Evolutionary conservation across 768 basidiomycete species (phyloP).

Genomic region (Leucosporidium creatinivorum): DNA sequence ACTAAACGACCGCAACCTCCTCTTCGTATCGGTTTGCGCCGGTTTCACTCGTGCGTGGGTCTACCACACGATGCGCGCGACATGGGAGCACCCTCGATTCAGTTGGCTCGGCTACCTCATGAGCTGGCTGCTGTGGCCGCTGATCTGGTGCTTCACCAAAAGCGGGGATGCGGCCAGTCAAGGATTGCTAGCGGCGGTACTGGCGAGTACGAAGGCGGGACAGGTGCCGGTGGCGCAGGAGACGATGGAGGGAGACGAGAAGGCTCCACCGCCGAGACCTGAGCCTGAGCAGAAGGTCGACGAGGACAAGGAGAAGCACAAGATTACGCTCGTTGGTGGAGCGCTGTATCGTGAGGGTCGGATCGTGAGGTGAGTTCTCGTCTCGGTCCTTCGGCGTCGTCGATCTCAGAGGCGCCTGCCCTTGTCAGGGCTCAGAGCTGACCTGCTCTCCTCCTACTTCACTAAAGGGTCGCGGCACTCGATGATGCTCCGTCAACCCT

Average conservation of each 20-base stretch:
- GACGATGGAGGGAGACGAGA: slow-evolving; percentile 5
- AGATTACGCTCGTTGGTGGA: slow-evolving; percentile 11
- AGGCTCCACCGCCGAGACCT: neutral
- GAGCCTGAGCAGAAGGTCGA: neutral
- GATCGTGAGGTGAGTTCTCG: slow-evolving; percentile 15
- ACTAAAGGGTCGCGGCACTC: slow-evolving; percentile 13
- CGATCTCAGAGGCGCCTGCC: no score
- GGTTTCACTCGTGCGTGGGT: slow-evolving; percentile 57
- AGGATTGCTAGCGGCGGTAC: slow-evolving; percentile 9
- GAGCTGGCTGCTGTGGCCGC: slow-evolving; percentile 17
- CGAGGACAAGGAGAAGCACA: slow-evolving; percentile 6
- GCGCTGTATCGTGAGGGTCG: slow-evolving; percentile 24
- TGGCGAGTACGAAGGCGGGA: slow-evolving; percentile 3
- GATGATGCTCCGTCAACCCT: neutral
- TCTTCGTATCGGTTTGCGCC: slow-evolving; percentile 64
- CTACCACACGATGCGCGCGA: slow-evolving; percentile 10
- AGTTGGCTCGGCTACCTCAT: slow-evolving; percentile 8
- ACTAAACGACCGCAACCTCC: slow-evolving; percentile 70
- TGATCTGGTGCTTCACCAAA: slow-evolving; percentile 30
- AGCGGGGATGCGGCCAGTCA: slow-evolving; percentile 22
- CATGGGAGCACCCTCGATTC: neutral
- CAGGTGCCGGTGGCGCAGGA: slow-evolving; percentile 8
- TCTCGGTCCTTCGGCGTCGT: neutral
- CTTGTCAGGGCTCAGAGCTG: no score
- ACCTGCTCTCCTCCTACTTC: no score